Conservation (phyloP, 2,329 filamentous ascomycete species). For the Zymoseptoria ardabiliae region DNA sequence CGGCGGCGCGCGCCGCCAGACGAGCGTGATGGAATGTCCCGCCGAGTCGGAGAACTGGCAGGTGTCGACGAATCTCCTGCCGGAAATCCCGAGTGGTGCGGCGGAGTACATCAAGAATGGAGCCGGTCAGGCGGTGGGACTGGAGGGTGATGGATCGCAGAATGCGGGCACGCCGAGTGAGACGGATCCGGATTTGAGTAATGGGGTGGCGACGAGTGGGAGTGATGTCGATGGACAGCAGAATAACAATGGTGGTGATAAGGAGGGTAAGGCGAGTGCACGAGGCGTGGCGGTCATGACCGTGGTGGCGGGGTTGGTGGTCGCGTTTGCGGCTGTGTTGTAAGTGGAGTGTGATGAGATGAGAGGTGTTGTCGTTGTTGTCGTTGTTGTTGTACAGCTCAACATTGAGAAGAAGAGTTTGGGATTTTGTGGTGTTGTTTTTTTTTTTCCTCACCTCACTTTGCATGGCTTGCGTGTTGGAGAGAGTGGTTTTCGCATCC, state of each 20-base stretch:
- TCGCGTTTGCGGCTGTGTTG: background rate
- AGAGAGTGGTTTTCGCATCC: too few relatives aligned
- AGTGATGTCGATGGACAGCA: constrained; percentile 4
- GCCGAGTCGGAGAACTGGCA: constrained; percentile 48
- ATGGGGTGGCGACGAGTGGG: constrained; percentile 21
- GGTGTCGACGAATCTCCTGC: constrained; percentile 44
- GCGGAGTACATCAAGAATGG: constrained; percentile 50
- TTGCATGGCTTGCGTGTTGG: background rate
- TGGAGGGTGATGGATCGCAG: constrained; percentile 41
- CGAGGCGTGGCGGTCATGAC: constrained; percentile 37
- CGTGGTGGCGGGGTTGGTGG: background rate
- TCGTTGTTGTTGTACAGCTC: background rate
- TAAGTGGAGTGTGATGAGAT: background rate
- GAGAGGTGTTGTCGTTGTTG: too few relatives aligned
- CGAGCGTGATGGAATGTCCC: constrained; percentile 50
- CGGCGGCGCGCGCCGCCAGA: constrained; percentile 47
- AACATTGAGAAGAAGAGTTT: background rate
- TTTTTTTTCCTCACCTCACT: too few relatives aligned
- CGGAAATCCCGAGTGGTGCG: constrained; percentile 49
- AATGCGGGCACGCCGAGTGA: constrained; percentile 45
- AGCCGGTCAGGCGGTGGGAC: constrained; percentile 50
- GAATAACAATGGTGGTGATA: constrained; percentile 18
- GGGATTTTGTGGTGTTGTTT: background rate
- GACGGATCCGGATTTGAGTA: constrained; percentile 35
- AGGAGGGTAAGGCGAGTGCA: constrained; percentile 21